A percentile compares a stretch with the other conserved stretches of the same genome.
Evolutionary conservation across 2,329 filamentous ascomycete species (phyloP).

Genomic region (Xylariaceae sp.): DNA sequence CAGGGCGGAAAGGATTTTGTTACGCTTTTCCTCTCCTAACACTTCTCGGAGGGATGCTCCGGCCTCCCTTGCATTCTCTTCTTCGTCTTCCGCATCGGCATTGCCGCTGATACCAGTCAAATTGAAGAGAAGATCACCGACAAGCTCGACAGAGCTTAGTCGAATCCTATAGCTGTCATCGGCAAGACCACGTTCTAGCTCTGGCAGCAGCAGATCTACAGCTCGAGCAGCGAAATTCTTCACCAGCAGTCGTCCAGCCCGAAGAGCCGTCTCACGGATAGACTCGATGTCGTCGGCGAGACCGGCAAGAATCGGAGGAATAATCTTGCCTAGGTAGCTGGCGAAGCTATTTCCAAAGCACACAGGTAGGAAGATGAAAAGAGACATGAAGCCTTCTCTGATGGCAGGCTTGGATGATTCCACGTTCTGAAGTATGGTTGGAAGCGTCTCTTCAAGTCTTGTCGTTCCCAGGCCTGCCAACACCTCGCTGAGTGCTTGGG

Average conservation of each 20-base stretch:
- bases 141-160: slow-evolving; percentile 95
- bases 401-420: slow-evolving; percentile 85
- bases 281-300: slow-evolving; percentile 94
- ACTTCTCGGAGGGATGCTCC: slow-evolving; percentile 90
- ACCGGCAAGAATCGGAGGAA: slow-evolving; percentile 89
- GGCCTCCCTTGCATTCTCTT: slow-evolving; percentile 76
- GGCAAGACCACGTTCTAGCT: slow-evolving; percentile 92
- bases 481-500: slow-evolving; percentile 93
- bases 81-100: slow-evolving; percentile 70
- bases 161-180: slow-evolving; percentile 97
- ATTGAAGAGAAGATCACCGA: slow-evolving; percentile 95
- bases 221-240: slow-evolving; percentile 97
- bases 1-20: slow-evolving; percentile 93
- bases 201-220: slow-evolving; percentile 88
- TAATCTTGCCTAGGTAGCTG: slow-evolving; percentile 90
- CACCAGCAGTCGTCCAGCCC: slow-evolving; percentile 87
- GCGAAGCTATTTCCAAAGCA: slow-evolving; percentile 99
- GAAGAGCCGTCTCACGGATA: slow-evolving; percentile 92
- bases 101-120: slow-evolving; percentile 88
- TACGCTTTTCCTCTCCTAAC: slow-evolving; percentile 91
- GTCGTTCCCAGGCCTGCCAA: slow-evolving; percentile 90
- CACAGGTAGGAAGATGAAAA: slow-evolving; percentile 98
- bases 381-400: slow-evolving; percentile 97
- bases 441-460: slow-evolving; percentile 90
- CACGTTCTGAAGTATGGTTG: slow-evolving; percentile 94